Base-by-base conservation (phyloP, 345 rosid genomes). In the Iberis pinnata region DNA sequence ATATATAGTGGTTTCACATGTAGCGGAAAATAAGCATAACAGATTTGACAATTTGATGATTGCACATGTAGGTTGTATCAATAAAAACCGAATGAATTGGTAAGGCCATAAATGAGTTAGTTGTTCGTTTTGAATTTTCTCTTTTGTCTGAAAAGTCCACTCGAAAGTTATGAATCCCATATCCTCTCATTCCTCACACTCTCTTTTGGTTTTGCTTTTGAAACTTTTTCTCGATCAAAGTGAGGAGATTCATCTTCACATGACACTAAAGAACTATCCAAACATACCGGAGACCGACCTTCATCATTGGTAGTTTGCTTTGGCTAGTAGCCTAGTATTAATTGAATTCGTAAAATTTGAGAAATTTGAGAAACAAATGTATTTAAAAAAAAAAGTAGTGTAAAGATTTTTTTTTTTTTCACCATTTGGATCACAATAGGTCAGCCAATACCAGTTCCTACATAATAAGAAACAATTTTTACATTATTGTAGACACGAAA, bases 61-160 rank as follows among this genome's bases (percentile, higher is more conserved):
- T n/a, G n/a, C n/a, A n/a, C n/a, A n/a, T n/a, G n/a, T n/a, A n/a
- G n/a, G n/a, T n/a, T n/a, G n/a, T n/a, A n/a, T n/a, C n/a, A n/a
- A n/a, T n/a, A n/a, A n/a, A 33, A 46, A 58, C 4, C 36, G 63
- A 46, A 46, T 58, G 54, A 45, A 18, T 46, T 38, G 55, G 55
- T 48, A 25, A n/a, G 38, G 56, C 33, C 31, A 49, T 66, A 44
- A 59, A 58, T 66, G 60, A 37, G 70, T 58, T 66, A 0, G 64
- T 66, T 58, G 70, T 27, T 36, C 24, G 60, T 37, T 66, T 36
- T 8, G 7, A 18, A 11, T 43, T 25, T 42, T 41, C n/a, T n/a
- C n/a, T n/a, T 29, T 3, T 50, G 59, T 50, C 24, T 36, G 53
- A 57, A 66, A 66, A 65, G 70, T 65, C 64, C 48, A 58, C 70